Evolutionary conservation across 768 basidiomycete genomes (phyloP), one percentile per base, ranked within the genome.

Genomic region (Mycena vulgaris): DNA sequence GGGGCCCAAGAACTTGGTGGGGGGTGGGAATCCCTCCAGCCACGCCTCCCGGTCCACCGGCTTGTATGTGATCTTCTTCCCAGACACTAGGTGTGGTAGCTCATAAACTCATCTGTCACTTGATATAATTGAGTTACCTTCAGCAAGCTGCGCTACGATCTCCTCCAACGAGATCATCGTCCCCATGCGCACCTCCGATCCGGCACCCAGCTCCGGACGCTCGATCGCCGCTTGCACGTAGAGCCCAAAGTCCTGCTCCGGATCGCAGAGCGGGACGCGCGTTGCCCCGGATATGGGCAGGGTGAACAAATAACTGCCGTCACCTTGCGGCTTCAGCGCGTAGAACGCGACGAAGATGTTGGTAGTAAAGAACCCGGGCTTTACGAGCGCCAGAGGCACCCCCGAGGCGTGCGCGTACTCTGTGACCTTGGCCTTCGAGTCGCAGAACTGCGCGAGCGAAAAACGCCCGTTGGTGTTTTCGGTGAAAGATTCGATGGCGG

Each of bases 141-240:
- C 10, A 2, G 45, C 17, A 16, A 61, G 59, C 59, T 35, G 17
- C 11, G 59, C 45, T 11, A 61, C 45, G 2, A 61, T 61, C 23
- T 61, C 59, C 7, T 48, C 45, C 9, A 61, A n/a, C 21, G 59
- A 61, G 13, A 49, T 61, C 45, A 61, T 21, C 21, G 8, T 30
- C 5, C 59, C 59, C 11, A 21, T 2, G n/a, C 19, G 59, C 10
- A 61, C 59, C 59, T 61, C 59, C 28, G 45, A 61, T 2, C 59
- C 59, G 19, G 59, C 45, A 2, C 59, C 59, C 13, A 61, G 33
- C 9, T n/a, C 59, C 19, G 45, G 59, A 0, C 14, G 14, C 47
- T 61, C 59, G 14, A 61, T 48, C 30, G 59, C 59, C 21, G 59
- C 59, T 3, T 37, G 59, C 21, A 61, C 59, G 17, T 61, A 61